phyloP scores from a whole-genome alignment of 176 grass and related monocot genomes.

The Elymus sibiricus region DNA sequence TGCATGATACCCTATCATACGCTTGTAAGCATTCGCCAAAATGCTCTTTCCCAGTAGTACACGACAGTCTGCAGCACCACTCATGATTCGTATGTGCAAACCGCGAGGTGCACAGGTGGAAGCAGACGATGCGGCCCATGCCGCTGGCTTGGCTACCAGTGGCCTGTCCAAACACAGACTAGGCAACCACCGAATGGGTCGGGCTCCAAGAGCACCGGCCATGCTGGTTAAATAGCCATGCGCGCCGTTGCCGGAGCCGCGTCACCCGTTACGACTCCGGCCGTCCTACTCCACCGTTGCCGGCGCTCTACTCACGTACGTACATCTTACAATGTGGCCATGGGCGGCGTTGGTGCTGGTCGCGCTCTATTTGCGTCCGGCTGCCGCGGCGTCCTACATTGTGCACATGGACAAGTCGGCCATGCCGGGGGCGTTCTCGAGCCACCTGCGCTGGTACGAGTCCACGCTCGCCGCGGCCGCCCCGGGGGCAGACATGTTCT shows the following conservation, averaged over 20 bases:
- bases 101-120: neutral
- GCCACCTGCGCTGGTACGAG: slow-evolving; percentile 57
- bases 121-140: slow-evolving; percentile 6
- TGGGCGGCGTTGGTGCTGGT: neutral
- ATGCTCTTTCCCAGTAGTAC: neutral
- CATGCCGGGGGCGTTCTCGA: slow-evolving; percentile 58
- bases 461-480: too few species aligned
- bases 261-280: neutral
- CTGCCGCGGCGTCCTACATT: slow-evolving; percentile 43
- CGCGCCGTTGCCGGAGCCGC: neutral
- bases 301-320: neutral
- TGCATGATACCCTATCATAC: slow-evolving; percentile 30
- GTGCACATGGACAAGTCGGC: slow-evolving; percentile 83
- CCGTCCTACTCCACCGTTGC: neutral
- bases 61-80: slow-evolving; percentile 22
- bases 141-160: slow-evolving; percentile 5
- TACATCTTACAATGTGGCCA: neutral
- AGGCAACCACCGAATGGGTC: slow-evolving; percentile 20
- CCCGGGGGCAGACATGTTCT: slow-evolving; percentile 26
- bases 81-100: neutral
- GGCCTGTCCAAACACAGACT: slow-evolving; percentile 10
- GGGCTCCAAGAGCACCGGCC: neutral
- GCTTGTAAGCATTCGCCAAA: neutral
- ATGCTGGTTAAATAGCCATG: slow-evolving; percentile 11
- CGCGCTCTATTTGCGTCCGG: neutral